Conservation (phyloP, 768 basidiomycete species). For the Boletus coccyginus region DNA sequence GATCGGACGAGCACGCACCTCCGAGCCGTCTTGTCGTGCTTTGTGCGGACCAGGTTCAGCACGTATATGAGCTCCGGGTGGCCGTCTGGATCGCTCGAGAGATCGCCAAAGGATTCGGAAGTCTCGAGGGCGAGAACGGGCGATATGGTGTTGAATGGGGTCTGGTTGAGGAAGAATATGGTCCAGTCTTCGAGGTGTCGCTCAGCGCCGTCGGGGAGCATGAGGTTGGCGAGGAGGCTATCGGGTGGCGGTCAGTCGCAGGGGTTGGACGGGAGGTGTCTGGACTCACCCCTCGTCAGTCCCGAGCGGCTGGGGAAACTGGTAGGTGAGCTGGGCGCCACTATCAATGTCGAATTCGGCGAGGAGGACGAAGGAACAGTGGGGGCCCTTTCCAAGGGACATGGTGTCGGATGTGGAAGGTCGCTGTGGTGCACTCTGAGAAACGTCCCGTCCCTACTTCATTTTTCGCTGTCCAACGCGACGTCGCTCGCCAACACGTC, state of each 20-base stretch:
- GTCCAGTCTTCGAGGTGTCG: slow-evolving; percentile 96
- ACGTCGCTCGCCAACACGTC: slow-evolving; percentile 13
- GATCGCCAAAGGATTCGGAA: slow-evolving; percentile 32
- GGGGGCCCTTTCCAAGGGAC: slow-evolving; percentile 58
- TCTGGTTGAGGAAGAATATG: slow-evolving; percentile 97
- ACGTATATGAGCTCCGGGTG: slow-evolving; percentile 74
- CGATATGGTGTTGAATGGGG: slow-evolving; percentile 80
- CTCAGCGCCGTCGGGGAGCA: slow-evolving; percentile 98
- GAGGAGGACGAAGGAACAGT: slow-evolving; percentile 89
- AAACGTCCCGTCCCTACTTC: slow-evolving; percentile 2
- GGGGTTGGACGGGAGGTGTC: not conserved
- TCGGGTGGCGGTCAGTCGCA: slow-evolving; percentile 1
- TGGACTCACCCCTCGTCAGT: slow-evolving; percentile 85
- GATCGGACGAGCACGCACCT: slow-evolving; percentile 45
- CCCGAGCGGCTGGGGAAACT: slow-evolving; percentile 93
- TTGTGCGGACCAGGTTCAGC: slow-evolving; percentile 86
- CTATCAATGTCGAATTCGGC: slow-evolving; percentile 99
- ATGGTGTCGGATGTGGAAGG: slow-evolving; percentile 35
- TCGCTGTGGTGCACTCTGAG: not conserved
- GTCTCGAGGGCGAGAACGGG: slow-evolving; percentile 76
- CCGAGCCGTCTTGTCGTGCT: slow-evolving; percentile 80
- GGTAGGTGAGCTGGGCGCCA: slow-evolving; percentile 90
- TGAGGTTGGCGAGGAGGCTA: slow-evolving; percentile 92
- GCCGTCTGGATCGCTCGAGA: slow-evolving; percentile 24
- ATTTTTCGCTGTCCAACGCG: slow-evolving; percentile 6